phyloP scores from a whole-genome alignment of 331 rosid genomes.

The Acacia pycnantha region DNA sequence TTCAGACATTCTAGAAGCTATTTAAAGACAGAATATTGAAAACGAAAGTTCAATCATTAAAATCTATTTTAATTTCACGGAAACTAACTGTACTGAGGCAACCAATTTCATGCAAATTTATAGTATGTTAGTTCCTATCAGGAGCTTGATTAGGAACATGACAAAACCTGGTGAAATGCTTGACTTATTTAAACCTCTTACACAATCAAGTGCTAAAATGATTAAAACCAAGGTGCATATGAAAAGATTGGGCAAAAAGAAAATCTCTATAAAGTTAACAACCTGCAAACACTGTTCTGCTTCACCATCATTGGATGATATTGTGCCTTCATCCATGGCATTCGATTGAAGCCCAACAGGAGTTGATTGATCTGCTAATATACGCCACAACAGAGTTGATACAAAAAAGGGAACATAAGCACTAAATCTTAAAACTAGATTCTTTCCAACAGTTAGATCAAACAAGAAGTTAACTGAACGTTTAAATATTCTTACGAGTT shows the following conservation, averaged over 20 bases:
- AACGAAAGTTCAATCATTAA: conserved; percentile 9
- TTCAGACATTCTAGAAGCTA: neutral
- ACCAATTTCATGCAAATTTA: neutral
- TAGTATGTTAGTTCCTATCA: neutral
- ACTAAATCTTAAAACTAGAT: neutral
- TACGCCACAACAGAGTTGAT: conserved; percentile 20
- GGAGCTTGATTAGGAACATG: neutral
- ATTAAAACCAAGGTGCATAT: neutral
- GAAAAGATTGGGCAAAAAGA: neutral
- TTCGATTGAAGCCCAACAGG: conserved; percentile 28
- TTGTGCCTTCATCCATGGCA: conserved; percentile 17
- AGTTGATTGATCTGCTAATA: conserved; percentile 39
- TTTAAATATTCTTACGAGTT: neutral
- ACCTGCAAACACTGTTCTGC: conserved; percentile 44
- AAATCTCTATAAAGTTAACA: conserved; percentile 11
- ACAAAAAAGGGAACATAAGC: conserved; percentile 1
- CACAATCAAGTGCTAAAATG: conserved; percentile 12
- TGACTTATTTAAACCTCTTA: neutral
- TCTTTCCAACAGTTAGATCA: conserved; percentile 2
- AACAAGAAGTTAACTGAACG: conserved; percentile 6
- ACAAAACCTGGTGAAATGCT: neutral
- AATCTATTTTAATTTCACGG: neutral
- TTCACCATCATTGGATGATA: conserved; percentile 26
- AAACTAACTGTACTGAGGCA: neutral
- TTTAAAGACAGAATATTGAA: neutral